A percentile compares a stretch with the other conserved stretches of the same genome.
phyloP scores from a whole-genome alignment of 331 rosid species.

The Acacia pycnantha region DNA sequence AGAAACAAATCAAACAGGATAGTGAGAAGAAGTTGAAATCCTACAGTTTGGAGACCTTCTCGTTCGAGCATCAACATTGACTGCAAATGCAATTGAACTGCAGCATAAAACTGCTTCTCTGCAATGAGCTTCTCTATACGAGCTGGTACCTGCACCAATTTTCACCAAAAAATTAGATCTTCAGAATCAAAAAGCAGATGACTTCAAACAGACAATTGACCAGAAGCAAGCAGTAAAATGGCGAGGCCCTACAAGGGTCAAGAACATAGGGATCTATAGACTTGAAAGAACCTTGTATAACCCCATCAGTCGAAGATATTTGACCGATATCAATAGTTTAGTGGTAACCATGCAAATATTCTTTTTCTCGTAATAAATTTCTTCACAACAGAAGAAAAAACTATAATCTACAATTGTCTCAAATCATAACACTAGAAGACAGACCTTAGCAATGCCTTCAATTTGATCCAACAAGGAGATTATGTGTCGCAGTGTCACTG shows the following conservation, averaged over 20 bases:
- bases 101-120: conserved; percentile 95
- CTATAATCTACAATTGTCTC: conserved; percentile 24
- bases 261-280: not conserved
- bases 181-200: conserved; percentile 27
- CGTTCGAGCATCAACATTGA: conserved; percentile 93
- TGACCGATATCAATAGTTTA: no score
- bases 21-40: conserved; percentile 30
- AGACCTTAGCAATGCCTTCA: conserved; percentile 95
- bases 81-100: conserved; percentile 90
- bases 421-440: conserved; percentile 25
- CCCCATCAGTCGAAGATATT: not conserved
- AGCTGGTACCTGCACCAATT: conserved; percentile 80
- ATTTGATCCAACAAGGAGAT: conserved; percentile 97
- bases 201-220: conserved; percentile 17
- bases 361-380: not conserved
- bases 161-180: conserved; percentile 26
- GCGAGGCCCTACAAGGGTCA: not conserved
- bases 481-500: conserved; percentile 94
- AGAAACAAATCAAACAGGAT: conserved; percentile 21
- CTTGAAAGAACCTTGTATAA: not conserved
- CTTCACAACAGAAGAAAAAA: not conserved
- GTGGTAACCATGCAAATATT: not conserved
- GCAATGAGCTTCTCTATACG: conserved; percentile 86
- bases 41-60: conserved; percentile 94
- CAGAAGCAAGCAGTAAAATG: conserved; percentile 8